A percentile compares a stretch with the other conserved stretches of the same genome.
Conservation (phyloP, 176 grass and related monocot species). For the Avena sativa region DNA sequence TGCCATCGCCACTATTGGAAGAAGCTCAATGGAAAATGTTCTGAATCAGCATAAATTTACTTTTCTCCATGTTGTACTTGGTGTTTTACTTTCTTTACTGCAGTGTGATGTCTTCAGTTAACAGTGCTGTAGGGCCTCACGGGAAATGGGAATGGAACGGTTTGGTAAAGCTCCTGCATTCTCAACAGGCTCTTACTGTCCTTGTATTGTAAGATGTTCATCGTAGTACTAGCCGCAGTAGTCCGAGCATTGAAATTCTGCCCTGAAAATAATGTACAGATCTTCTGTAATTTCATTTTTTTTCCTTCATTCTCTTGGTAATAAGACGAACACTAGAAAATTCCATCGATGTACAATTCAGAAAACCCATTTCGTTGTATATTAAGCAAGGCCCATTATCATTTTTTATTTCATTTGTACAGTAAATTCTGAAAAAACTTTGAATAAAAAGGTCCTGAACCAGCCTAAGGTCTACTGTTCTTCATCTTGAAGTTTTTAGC, state of each 20-base stretch:
- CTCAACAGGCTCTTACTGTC: background rate
- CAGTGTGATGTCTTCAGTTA: background rate
- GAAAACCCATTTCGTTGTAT: background rate
- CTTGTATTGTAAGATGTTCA: background rate
- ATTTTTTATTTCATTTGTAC: slow-evolving; percentile 5
- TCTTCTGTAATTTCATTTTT: background rate
- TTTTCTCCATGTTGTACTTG: slow-evolving; percentile 19
- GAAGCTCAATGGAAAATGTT: slow-evolving; percentile 27
- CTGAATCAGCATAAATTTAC: slow-evolving; percentile 2
- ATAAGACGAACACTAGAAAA: slow-evolving; percentile 28
- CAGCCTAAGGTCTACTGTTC: background rate
- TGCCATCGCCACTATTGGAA: slow-evolving; percentile 26
- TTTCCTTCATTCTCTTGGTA: background rate
- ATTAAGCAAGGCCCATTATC: background rate
- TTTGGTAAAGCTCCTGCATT: background rate
- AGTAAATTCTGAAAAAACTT: background rate
- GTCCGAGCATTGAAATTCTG: background rate
- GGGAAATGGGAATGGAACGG: background rate
- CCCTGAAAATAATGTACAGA: slow-evolving; percentile 41
- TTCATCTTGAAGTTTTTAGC: background rate
- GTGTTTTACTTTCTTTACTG: background rate
- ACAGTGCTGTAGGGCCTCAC: background rate
- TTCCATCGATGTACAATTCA: background rate
- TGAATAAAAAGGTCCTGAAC: background rate
- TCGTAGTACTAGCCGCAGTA: background rate